Base-by-base conservation (phyloP, 306 rosid species). In the Sophora flavescens region DNA sequence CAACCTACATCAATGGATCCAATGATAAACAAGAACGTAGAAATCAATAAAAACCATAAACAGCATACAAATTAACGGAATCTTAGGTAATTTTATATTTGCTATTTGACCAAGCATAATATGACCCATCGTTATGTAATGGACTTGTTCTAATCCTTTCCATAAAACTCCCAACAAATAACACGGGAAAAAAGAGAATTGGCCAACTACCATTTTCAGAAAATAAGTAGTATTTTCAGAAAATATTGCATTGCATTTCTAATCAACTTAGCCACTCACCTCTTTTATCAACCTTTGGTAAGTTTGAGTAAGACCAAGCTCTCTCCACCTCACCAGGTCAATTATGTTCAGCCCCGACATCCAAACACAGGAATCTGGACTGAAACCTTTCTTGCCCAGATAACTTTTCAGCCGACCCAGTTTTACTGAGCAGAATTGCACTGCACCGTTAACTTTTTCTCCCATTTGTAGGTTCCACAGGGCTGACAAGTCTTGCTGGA, bases 301-400 rank as follows among this genome's bases (percentile, higher is more conserved):
- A 59, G 89, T 87, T 86, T 87, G 87, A 64, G 92, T 89, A 71
- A 95, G 89, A 82, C 89, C 91, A 72, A 92, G 89, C 83, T 90
- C 87, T 81, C 97, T 89, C 98, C 98, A 95, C 74, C 84, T 92
- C 48, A 57, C 93, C 74, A 95, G 91, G 82, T 95, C 90, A 83
- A 95, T 83, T 80, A 95, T 72, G 81, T 95, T 95, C 92, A 95
- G 84, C 50, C 97, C 97, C 26, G 98, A 90, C 96, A 95, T 90
- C 98, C 98, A 95, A 54, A 84, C 88, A 71, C 98, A 95, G 26
- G 93, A 84, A 67, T 78, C 74, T 59, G 78, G 81, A 70, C 63
- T 14, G 44, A 78, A 86, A 70, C 82, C 80, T 73, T 70, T 89
- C 80, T 79, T 80, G 11, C 96, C 93, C 81, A 90, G 75, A 84